Evolutionary conservation across 768 basidiomycete genomes (phyloP).

Genomic region (Agrocybe pediades): DNA sequence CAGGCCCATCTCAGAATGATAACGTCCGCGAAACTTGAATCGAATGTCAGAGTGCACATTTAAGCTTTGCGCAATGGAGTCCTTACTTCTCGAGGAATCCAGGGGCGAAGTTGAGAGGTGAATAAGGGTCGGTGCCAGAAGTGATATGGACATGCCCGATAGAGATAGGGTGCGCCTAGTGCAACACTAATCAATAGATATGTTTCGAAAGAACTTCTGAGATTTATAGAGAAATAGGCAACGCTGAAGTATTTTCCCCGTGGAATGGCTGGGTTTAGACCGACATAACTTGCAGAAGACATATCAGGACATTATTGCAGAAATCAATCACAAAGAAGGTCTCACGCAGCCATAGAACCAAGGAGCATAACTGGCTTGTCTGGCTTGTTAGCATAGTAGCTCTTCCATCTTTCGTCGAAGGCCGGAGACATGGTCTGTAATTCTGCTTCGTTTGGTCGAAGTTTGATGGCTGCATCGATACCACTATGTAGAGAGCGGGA

Average conservation of each 20-base stretch:
- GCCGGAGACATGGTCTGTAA: conserved; percentile 47
- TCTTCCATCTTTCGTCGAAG: conserved; percentile 49
- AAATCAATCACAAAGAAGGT: background rate
- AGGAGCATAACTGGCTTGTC: conserved; percentile 53
- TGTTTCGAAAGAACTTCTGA: background rate
- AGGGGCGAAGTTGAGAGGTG: conserved; percentile 22
- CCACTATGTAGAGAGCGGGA: conserved; percentile 31
- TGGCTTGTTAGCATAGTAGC: conserved; percentile 46
- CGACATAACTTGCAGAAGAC: conserved; percentile 16
- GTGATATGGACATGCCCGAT: conserved; percentile 40
- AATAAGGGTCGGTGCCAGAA: conserved; percentile 29
- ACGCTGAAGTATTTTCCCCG: conserved; percentile 25
- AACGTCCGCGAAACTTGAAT: conserved; percentile 37
- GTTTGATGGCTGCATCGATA: conserved; percentile 55
- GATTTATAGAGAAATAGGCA: conserved; percentile 33
- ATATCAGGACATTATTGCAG: background rate
- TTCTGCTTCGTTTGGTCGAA: conserved; percentile 52
- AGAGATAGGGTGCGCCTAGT: conserved; percentile 37
- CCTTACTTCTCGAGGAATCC: conserved; percentile 36
- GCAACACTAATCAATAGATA: background rate
- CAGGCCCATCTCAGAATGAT: conserved; percentile 50
- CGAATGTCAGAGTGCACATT: background rate
- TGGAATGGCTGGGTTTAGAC: conserved; percentile 14
- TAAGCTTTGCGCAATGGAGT: background rate
- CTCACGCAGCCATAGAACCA: background rate